Evolutionary conservation across 352 stramenopile species (phyloP).

Genomic region (Globisporangium nunn): DNA sequence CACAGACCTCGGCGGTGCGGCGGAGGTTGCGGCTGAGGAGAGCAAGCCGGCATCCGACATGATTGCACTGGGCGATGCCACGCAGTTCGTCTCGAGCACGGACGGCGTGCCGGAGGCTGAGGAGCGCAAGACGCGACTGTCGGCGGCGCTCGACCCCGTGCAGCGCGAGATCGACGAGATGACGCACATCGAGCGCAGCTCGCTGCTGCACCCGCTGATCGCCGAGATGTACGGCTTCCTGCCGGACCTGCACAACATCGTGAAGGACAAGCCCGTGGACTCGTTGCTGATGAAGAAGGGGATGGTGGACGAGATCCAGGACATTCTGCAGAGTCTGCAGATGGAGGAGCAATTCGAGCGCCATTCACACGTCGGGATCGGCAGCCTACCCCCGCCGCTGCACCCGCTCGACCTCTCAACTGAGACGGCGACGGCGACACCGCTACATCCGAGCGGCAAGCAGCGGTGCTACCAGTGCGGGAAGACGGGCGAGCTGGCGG

Average conservation of each 20-base stretch:
- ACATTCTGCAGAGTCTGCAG: constrained; percentile 68
- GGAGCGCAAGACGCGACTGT: background rate
- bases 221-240: constrained; percentile 36
- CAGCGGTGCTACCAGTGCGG: constrained; percentile 51
- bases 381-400: constrained; percentile 20
- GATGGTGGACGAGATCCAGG: constrained; percentile 75
- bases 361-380: constrained; percentile 54
- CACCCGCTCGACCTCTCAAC: background rate
- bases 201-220: constrained; percentile 43
- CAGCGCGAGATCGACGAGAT: constrained; percentile 15
- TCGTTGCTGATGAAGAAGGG: constrained; percentile 61
- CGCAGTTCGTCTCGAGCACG: background rate
- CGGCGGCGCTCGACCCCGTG: constrained; percentile 1
- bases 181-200: constrained; percentile 15
- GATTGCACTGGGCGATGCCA: constrained; percentile 11
- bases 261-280: constrained; percentile 46
- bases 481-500: constrained; percentile 41
- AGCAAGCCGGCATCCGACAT: constrained; percentile 8
- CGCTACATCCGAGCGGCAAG: constrained; percentile 4
- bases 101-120: constrained; percentile 6
- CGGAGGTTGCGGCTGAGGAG: background rate
- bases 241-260: constrained; percentile 43
- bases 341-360: constrained; percentile 78
- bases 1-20: constrained; percentile 10
- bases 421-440: background rate